phyloP scores from a whole-genome alignment of 371 early-diverging fungal species.

The Mucor sp. region DNA sequence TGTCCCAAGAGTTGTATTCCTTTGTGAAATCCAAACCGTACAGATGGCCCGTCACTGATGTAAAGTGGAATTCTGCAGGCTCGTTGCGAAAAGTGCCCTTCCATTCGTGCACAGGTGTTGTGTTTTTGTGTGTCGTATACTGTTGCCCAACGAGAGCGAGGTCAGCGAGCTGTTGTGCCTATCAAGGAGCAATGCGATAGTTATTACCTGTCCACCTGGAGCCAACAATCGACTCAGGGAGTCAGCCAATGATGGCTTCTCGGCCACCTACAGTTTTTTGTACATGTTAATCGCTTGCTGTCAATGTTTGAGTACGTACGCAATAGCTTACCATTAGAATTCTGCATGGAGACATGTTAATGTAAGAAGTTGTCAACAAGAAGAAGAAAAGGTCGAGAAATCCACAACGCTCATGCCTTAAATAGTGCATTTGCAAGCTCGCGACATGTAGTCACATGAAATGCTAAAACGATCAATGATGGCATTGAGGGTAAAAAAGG shows the following conservation, averaged over 20 bases:
- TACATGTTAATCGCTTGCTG: neutral
- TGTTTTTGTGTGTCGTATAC: constrained; percentile 34
- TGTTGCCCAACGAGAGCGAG: neutral
- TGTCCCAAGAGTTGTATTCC: constrained; percentile 55
- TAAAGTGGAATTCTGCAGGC: constrained; percentile 45
- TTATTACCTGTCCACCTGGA: constrained; percentile 41
- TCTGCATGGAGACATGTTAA: constrained; percentile 21
- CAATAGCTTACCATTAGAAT: constrained; percentile 16
- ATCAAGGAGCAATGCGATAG: neutral
- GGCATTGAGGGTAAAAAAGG: neutral
- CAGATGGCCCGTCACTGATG: constrained; percentile 52
- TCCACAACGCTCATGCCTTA: neutral
- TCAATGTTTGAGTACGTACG: neutral
- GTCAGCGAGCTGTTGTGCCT: neutral
- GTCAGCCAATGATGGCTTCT: constrained; percentile 80
- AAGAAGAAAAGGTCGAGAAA: neutral
- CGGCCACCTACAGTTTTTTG: constrained; percentile 62
- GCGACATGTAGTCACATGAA: neutral
- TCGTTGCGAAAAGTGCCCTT: constrained; percentile 37
- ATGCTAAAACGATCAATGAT: neutral
- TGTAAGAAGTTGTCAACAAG: constrained; percentile 2
- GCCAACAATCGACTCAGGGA: constrained; percentile 60
- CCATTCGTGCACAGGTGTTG: constrained; percentile 55
- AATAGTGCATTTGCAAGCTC: neutral
- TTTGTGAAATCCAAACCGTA: constrained; percentile 49